Conservation (phyloP, 495 filamentous ascomycete genomes). For the Talaromyces ruber region DNA sequence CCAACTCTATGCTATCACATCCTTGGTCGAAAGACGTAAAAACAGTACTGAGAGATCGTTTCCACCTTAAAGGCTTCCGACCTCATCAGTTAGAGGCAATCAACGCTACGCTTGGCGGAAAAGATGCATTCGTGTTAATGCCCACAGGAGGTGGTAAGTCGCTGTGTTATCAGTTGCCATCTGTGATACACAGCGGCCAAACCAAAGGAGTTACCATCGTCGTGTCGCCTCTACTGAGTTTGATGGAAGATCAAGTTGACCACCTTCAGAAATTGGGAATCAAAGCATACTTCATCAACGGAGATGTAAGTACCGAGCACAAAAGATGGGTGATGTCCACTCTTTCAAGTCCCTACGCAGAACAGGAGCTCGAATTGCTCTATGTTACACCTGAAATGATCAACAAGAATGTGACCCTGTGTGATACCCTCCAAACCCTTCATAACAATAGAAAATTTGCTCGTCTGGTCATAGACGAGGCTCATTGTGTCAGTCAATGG, state of each 20-base stretch:
- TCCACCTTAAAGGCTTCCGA: conserved; percentile 76
- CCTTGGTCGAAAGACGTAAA: conserved; percentile 85
- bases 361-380: conserved; percentile 68
- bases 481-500: conserved; percentile 98
- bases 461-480: conserved; percentile 92
- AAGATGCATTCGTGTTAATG: conserved; percentile 93
- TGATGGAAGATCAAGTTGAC: conserved; percentile 93
- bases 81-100: conserved; percentile 93
- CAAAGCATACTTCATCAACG: conserved; percentile 66
- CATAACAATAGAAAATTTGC: conserved; percentile 62
- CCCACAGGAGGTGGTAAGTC: conserved; percentile 97
- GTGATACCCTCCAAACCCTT: conserved; percentile 51
- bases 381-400: conserved; percentile 98
- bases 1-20: conserved; percentile 39
- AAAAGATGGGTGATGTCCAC: conserved; percentile 50
- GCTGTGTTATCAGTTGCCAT: conserved; percentile 91
- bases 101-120: conserved; percentile 78
- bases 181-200: conserved; percentile 69
- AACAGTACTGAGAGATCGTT: conserved; percentile 64
- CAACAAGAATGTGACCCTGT: conserved; percentile 60
- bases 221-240: conserved; percentile 83
- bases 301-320: conserved; percentile 52
- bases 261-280: conserved; percentile 71
- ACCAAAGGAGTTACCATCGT: conserved; percentile 87
- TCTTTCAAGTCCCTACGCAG: conserved; percentile 51